A percentile compares a stretch with the other conserved stretches of the same genome.
phyloP scores from a whole-genome alignment of 2,329 filamentous ascomycete genomes.

The Incumbomyces lentus region DNA sequence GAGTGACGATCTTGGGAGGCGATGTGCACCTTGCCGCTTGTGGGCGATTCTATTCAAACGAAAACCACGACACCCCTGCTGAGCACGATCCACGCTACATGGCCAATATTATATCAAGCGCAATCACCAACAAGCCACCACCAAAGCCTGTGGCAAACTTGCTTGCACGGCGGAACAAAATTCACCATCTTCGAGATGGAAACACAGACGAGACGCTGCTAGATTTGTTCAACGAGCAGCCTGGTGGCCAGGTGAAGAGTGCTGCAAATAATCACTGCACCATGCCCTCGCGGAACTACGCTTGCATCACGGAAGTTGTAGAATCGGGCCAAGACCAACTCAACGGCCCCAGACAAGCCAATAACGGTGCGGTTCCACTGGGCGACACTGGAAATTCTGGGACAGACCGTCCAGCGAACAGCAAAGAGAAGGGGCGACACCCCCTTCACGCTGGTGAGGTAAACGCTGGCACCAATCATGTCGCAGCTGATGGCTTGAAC shows the following conservation, averaged over 20 bases:
- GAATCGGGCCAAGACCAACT: conserved; percentile 18
- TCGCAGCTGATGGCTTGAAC: conserved; percentile 48
- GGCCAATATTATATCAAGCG: conserved; percentile 53
- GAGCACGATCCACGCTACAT: conserved; percentile 54
- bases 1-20: conserved; percentile 53
- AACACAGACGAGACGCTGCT: conserved; percentile 56
- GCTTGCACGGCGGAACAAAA: conserved; percentile 53
- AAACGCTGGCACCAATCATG: conserved; percentile 67
- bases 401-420: conserved; percentile 13
- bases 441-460: conserved; percentile 67
- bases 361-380: conserved; percentile 1
- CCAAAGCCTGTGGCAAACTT: conserved; percentile 56
- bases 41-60: conserved; percentile 55
- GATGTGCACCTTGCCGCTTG: conserved; percentile 55
- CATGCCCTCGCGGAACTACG: conserved; percentile 62
- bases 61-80: conserved; percentile 44
- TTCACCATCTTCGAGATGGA: conserved; percentile 49
- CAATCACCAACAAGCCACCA: conserved; percentile 59
- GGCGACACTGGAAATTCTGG: conserved; percentile 14
- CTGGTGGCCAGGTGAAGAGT: conserved; percentile 51
- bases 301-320: conserved; percentile 48
- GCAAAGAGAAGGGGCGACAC: conserved; percentile 54
- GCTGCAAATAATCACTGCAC: conserved; percentile 69
- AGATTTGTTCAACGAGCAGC: conserved; percentile 52
- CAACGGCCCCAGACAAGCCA: conserved; percentile 10